Evolutionary conservation across 2,329 filamentous ascomycete genomes (phyloP), one percentile per base, ranked within the genome.

Genomic region (Paracorniculantispora psalliotae): DNA sequence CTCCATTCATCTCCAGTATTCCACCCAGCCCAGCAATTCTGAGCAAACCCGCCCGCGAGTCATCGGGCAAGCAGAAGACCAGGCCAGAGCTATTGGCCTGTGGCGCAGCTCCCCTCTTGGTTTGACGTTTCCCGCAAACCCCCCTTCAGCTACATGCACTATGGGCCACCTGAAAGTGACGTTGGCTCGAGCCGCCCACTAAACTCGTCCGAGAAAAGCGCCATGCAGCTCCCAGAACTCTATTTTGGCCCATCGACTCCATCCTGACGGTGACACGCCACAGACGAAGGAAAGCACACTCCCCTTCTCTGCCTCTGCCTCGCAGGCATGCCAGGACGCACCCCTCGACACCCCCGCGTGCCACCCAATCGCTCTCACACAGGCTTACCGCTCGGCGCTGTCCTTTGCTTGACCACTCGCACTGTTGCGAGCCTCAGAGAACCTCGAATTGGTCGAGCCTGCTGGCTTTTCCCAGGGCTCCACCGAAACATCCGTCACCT

Each of bases 151-250:
- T n/a, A n/a, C n/a, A n/a, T n/a, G n/a, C n/a, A n/a, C n/a, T n/a
- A n/a, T 19, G 15, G 23, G 19, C 21, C 17, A 49, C 44, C 33
- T 49, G 54, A 50, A 30, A 28, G 46, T 51, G 55, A 57, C 37
- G 47, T 49, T 57, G 25, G 55, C 55, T 57, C 55, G 46, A 57
- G 47, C 55, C 55, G 46, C 46, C 55, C 46, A 48, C 55, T 57
- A 57, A 41, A 43, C 55, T 57, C 55, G 47, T 44, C 55, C 46
- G 35, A 57, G 55, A 25, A 33, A 50, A 19, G 55, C 55, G 55
- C 47, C 47, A 51, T 57, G 55, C 35, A 50, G 37, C 37, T 48
- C 12, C 35, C 19, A 30, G 35, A 50, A 57, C 55, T 57, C 55
- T 57, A 57, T 57, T 57, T 57, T 25, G 35, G 55, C 55, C 46